Percentiles rank a stretch among this genome's conserved stretches.
Conservation (phyloP, 2,329 filamentous ascomycete species). For the Colletotrichum costaricense region DNA sequence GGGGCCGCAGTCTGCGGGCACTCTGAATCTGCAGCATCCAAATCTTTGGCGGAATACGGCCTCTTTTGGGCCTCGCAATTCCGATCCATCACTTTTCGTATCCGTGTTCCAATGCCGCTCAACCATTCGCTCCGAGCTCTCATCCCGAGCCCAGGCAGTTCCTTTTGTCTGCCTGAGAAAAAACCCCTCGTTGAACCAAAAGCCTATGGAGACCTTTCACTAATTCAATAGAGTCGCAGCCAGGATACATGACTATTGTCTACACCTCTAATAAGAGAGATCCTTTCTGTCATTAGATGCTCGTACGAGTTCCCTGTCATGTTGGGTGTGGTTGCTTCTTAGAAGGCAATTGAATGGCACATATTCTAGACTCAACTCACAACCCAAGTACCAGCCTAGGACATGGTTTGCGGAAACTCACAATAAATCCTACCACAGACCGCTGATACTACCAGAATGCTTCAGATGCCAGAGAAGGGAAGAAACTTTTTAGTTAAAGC, state of each 20-base stretch:
- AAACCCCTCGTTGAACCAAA: background rate
- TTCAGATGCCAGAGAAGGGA: background rate
- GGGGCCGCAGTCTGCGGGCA: background rate
- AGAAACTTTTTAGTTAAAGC: background rate
- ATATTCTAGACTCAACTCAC: background rate
- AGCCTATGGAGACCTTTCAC: background rate
- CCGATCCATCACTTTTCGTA: slow-evolving; percentile 23
- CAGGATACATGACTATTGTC: background rate
- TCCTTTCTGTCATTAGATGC: background rate
- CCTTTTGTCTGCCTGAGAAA: background rate
- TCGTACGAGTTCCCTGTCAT: background rate
- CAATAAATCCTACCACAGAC: background rate
- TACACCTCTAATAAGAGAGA: background rate
- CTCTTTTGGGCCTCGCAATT: background rate
- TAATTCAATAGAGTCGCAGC: too few relatives aligned
- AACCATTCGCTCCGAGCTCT: slow-evolving; percentile 9
- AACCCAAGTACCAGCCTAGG: background rate
- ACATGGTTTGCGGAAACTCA: background rate
- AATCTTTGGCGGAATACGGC: background rate
- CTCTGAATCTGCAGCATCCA: background rate
- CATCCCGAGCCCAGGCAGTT: background rate
- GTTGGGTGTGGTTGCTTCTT: background rate
- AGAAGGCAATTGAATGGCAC: background rate
- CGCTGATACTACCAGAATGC: background rate
- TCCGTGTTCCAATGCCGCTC: slow-evolving; percentile 25